Evolutionary conservation across 2,329 filamentous ascomycete genomes (phyloP).

Genomic region (Aureobasidium sp.): DNA sequence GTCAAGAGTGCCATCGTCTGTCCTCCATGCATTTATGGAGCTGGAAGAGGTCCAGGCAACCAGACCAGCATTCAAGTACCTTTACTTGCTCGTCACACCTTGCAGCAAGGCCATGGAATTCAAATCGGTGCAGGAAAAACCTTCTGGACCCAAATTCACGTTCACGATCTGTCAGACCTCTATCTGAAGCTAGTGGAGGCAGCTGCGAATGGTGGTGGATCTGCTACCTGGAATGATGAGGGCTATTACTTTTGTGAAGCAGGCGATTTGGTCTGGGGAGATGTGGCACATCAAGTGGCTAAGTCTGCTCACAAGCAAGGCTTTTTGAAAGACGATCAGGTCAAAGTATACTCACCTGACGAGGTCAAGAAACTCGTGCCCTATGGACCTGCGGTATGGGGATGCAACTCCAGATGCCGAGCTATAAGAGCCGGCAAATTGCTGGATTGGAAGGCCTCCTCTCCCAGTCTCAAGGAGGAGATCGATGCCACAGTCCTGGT

Average conservation of each 20-base stretch:
- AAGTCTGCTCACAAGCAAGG: slow-evolving; percentile 48
- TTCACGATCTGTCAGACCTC: slow-evolving; percentile 51
- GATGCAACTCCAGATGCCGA: slow-evolving; percentile 52
- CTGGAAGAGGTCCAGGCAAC: slow-evolving; percentile 47
- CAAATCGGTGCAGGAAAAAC: slow-evolving; percentile 52
- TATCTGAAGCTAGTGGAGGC: slow-evolving; percentile 51
- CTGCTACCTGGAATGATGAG: slow-evolving; percentile 49
- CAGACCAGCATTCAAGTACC: slow-evolving; percentile 52
- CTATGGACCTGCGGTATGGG: slow-evolving; percentile 50
- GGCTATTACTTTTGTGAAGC: slow-evolving; percentile 63
- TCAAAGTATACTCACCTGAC: slow-evolving; percentile 29
- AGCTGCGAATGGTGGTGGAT: slow-evolving; percentile 29
- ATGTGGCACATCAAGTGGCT: slow-evolving; percentile 25
- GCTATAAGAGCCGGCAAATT: slow-evolving; percentile 51
- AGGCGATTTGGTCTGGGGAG: slow-evolving; percentile 53
- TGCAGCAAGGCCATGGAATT: slow-evolving; percentile 49
- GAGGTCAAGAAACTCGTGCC: slow-evolving; percentile 43
- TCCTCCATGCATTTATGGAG: slow-evolving; percentile 58
- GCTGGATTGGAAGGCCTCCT: slow-evolving; percentile 53
- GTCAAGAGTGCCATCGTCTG: slow-evolving; percentile 60
- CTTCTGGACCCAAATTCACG: slow-evolving; percentile 50
- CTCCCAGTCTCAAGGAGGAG: slow-evolving; percentile 22
- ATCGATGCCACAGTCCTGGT: slow-evolving; percentile 44
- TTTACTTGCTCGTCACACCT: slow-evolving; percentile 43
- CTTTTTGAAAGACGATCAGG: slow-evolving; percentile 35